Base-by-base conservation (phyloP, 768 basidiomycete genomes). In the Basidioascus undulatus region DNA sequence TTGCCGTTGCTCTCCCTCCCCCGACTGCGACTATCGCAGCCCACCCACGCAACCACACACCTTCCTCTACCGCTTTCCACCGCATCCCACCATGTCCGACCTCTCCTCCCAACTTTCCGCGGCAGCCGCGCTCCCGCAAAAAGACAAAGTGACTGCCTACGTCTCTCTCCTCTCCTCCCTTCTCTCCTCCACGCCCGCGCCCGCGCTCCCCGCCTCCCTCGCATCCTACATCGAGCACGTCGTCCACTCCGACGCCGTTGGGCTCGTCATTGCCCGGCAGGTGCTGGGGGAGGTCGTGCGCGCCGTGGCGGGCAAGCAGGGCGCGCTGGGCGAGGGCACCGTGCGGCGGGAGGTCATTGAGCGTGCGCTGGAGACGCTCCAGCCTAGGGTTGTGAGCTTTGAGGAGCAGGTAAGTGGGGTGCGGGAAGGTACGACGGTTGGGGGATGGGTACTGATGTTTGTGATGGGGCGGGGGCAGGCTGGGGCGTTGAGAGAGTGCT, bases 361-460 rank as follows among this genome's bases (percentile, higher is more conserved):
- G 55, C 72, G 75, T 32, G 74, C 77, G 0, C 64, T 92, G 26
- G 60, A 63, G 16, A 65, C 70, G 25, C 61, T 79, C 30, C 74
- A 82, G 55, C 71, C 77, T 16, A 66, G 80, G 42, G 68, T 84
- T 49, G 82, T 81, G 46, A 84, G 76, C 56, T 89, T 81, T 52
- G 89, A 98, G 55, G 86, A 94, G 59, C 86, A 92, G 68, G 92
- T 84, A 51, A 49, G 70, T 49, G 7, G 23, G 13, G n/a, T n/a
- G n/a, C n/a, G n/a, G n/a, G n/a, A n/a, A n/a, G n/a, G n/a, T n/a
- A n/a, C n/a, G n/a, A n/a, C n/a, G n/a, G n/a, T n/a, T n/a, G n/a
- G n/a, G n/a, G n/a, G n/a, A n/a, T n/a, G n/a, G n/a, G n/a, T n/a
- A n/a, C n/a, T n/a, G n/a, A n/a, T n/a, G n/a, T n/a, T 50, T 37